A percentile compares a stretch with the other conserved stretches of the same genome.
Conservation (phyloP, 2,329 filamentous ascomycete species). For the Sclerotinia nivalis region DNA sequence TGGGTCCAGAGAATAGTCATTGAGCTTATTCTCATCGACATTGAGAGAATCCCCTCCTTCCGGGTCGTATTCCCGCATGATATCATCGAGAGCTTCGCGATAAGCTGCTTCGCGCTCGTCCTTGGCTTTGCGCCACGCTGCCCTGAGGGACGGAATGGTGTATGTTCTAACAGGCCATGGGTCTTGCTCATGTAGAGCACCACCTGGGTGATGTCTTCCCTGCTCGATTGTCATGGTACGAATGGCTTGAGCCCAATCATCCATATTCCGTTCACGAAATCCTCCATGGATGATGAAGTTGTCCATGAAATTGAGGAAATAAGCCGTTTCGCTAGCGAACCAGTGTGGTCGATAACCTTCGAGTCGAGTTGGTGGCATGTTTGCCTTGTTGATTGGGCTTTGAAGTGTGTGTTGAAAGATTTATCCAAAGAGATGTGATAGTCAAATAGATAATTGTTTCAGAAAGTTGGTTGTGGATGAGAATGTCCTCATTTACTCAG, state of each 20-base stretch:
- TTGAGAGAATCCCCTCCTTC: neutral
- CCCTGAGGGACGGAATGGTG: fast-evolving
- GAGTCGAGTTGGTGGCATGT: neutral
- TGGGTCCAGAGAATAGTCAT: too few relatives aligned
- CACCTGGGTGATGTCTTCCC: neutral
- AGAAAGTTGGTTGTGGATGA: neutral
- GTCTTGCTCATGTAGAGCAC: neutral
- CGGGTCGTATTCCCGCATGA: neutral
- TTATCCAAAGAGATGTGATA: neutral
- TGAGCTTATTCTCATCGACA: too few relatives aligned
- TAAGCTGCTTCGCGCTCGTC: neutral
- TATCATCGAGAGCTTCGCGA: too few relatives aligned
- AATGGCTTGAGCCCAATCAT: neutral
- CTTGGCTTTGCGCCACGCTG: fast-evolving
- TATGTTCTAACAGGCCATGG: neutral
- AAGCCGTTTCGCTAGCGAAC: neutral
- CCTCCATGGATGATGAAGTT: neutral
- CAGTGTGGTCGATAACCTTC: neutral
- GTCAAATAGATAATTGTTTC: neutral
- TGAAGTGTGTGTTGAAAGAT: neutral
- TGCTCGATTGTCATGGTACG: neutral
- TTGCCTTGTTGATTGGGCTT: neutral
- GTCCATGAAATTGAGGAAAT: neutral
- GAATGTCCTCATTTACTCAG: neutral
- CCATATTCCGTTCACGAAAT: neutral